Evolutionary conservation across 2,329 filamentous ascomycete species (phyloP), one percentile per base, ranked within the genome.

Genomic region (Penicillium vulpinum): DNA sequence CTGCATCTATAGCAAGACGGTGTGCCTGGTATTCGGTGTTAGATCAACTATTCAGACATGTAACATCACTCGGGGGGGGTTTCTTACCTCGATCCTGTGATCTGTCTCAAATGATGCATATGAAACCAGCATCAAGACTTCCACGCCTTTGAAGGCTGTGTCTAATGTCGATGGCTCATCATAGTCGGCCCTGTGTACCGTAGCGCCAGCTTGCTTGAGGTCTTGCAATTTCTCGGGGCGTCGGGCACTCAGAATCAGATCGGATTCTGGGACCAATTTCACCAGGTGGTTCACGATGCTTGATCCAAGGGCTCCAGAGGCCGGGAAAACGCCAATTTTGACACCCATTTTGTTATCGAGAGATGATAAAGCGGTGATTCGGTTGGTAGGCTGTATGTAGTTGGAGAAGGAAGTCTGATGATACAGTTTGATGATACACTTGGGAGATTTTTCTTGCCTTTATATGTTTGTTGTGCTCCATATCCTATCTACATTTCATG

Each of bases 51-150:
- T 4, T 24, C n/a, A 6, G 15, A 15, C 8, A 5, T 16, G 44
- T 2, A 13, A 33, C 24, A 5, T 24, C 5, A 24, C 44, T 26
- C 9, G 24, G n/a, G n/a, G n/a, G n/a, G n/a, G n/a, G 15, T 2
- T 38, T 46, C 61, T 49, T 57, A 78, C 77, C 66, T 78, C 70
- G 21, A 73, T 67, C 1, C 80, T 73, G 60, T 78, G 75, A 6
- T 81, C 73, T 53, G 77, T 75, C 36, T 81, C 80, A 44, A 80
- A 75, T 51, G 78, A 80, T 15, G 81, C 77, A 59, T 81, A 83
- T 0, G 83, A 85, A 33, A 86, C 78, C 33, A 86, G 73, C 66
- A 86, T 81, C 45, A 86, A 69, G 26, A 76, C 72, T 18, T 83
- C 77, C 15, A 84, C 74, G 8, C 77, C 81, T 2, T 72, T 59